These are phyloP conservation scores for Nothophoma quercina DNA, from an alignment of 2,329 filamentous ascomycete genomes.

Conservation along the genomic window DNA sequence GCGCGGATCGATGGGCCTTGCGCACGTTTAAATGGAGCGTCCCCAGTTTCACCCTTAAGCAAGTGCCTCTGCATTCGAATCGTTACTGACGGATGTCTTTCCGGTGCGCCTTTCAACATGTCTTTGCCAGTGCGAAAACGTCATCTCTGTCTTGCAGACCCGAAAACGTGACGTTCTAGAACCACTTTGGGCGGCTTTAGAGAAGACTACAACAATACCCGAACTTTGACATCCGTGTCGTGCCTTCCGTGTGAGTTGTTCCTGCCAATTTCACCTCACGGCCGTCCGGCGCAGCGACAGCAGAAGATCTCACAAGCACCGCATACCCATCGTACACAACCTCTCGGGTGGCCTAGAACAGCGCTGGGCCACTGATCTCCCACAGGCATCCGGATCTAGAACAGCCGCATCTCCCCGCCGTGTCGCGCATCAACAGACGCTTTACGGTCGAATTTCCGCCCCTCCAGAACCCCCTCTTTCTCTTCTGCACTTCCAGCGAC, in stretches of 20 bases:
- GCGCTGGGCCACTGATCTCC: constrained; percentile 23
- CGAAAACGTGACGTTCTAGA: constrained; percentile 28
- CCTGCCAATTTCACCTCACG: constrained; percentile 7
- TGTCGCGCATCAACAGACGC: constrained; percentile 19
- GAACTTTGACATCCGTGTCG: constrained; percentile 6
- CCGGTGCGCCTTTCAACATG: constrained; percentile 18
- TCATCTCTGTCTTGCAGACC: constrained; percentile 21
- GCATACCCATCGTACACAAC: constrained; percentile 1
- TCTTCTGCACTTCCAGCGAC: background rate
- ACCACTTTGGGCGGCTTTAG: constrained; percentile 14
- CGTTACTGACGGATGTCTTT: constrained; percentile 19
- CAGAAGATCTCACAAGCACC: background rate
- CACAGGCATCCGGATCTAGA: constrained; percentile 18
- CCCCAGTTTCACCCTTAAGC: constrained; percentile 11
- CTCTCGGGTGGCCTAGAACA: constrained; percentile 26
- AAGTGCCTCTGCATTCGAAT: constrained; percentile 23
- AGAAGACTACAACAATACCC: constrained; percentile 10
- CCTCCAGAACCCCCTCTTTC: constrained; percentile 2
- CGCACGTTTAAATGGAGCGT: constrained; percentile 9
- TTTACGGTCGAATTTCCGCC: constrained; percentile 11
- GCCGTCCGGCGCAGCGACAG: background rate
- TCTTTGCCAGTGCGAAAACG: constrained; percentile 12
- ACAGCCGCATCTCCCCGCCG: constrained; percentile 22
- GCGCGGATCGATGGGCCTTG: constrained; percentile 19
- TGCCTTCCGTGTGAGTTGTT: constrained; percentile 8